Conservation (phyloP, 768 basidiomycete genomes). For the Tricholoma furcatifolium region DNA sequence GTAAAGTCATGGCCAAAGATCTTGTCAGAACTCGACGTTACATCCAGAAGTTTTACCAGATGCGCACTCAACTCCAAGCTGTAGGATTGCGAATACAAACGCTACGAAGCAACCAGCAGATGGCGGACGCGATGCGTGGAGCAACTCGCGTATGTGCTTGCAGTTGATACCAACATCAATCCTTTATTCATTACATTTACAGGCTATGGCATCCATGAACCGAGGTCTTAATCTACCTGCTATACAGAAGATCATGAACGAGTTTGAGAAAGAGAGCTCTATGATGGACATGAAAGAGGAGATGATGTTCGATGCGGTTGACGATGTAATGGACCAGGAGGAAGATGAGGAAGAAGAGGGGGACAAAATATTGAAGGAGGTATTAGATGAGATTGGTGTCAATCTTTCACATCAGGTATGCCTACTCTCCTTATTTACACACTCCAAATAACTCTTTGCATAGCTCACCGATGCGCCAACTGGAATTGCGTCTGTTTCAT, state of each 20-base stretch:
- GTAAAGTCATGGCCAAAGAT: slow-evolving; percentile 99
- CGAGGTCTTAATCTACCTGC: slow-evolving; percentile 91
- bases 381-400: slow-evolving; percentile 96
- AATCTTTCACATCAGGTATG: slow-evolving; percentile 80
- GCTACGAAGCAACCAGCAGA: slow-evolving; percentile 94
- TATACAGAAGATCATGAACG: slow-evolving; percentile 96
- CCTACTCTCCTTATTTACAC: neutral
- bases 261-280: slow-evolving; percentile 95
- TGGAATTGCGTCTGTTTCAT: slow-evolving; percentile 59
- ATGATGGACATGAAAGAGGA: slow-evolving; percentile 99
- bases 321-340: slow-evolving; percentile 87
- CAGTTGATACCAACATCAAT: neutral
- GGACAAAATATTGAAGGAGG: slow-evolving; percentile 93
- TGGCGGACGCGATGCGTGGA: slow-evolving; percentile 99
- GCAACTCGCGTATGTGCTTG: slow-evolving; percentile 79
- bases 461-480: slow-evolving; percentile 86
- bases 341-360: slow-evolving; percentile 97
- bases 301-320: slow-evolving; percentile 99
- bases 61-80: slow-evolving; percentile 97
- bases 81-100: slow-evolving; percentile 95
- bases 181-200: slow-evolving; percentile 6
- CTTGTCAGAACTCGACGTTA: slow-evolving; percentile 95
- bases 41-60: slow-evolving; percentile 97
- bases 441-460: slow-evolving; percentile 10
- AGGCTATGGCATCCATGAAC: slow-evolving; percentile 99